Conservation (phyloP, 495 filamentous ascomycete genomes). For the Hypoxylon subgilvum region DNA sequence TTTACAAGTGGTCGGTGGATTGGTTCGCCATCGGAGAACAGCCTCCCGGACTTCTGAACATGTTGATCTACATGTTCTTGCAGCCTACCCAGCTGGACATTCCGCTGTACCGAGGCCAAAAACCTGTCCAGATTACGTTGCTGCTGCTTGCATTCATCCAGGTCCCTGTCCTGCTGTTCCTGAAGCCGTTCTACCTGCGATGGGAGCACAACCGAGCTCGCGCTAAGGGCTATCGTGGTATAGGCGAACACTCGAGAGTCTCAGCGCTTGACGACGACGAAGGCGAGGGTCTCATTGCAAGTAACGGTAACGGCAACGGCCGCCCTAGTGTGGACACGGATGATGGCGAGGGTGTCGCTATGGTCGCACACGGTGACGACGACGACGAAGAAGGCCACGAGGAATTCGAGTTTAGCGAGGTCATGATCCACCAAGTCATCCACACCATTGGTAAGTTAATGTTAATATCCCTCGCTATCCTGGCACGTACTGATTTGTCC, state of each 20-base stretch:
- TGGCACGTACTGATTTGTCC: constrained; percentile 10
- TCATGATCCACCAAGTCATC: constrained; percentile 99
- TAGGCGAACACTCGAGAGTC: constrained; percentile 84
- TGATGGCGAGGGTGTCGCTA: constrained; percentile 84
- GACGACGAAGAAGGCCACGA: constrained; percentile 80
- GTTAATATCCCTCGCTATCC: background rate
- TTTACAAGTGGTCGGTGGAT: constrained; percentile 96
- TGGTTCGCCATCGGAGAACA: constrained; percentile 71
- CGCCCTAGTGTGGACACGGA: constrained; percentile 73
- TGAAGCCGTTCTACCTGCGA: constrained; percentile 93
- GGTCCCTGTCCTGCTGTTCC: constrained; percentile 88
- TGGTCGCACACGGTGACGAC: constrained; percentile 84
- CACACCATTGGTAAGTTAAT: constrained; percentile 85
- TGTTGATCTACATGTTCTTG: constrained; percentile 99
- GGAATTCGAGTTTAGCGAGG: constrained; percentile 94
- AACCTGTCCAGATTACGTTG: constrained; percentile 72
- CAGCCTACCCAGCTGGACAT: constrained; percentile 74
- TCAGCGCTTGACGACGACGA: constrained; percentile 88
- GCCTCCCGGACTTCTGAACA: constrained; percentile 91
- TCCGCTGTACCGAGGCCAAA: constrained; percentile 78
- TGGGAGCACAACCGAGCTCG: constrained; percentile 90
- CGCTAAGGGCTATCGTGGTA: constrained; percentile 85
- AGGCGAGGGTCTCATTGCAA: constrained; percentile 59
- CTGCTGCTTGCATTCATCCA: constrained; percentile 83
- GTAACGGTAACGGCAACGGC: constrained; percentile 50